Conservation (phyloP, 345 rosid genomes). For the Cardamine resedifolia region DNA sequence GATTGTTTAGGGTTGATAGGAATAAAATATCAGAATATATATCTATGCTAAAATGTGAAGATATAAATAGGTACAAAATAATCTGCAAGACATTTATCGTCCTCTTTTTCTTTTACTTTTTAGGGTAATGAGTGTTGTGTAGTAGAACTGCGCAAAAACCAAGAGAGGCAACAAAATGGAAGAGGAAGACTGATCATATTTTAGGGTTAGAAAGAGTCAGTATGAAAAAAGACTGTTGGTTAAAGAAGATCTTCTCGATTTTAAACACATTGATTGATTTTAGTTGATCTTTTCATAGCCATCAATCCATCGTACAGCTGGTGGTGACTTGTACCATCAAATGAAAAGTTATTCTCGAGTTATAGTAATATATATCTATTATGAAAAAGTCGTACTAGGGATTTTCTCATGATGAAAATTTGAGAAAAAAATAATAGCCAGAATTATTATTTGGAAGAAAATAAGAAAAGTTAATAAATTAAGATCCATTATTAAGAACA, state of each 20-base stretch:
- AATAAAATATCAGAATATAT: neutral
- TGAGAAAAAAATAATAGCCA: neutral
- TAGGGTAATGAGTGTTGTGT: constrained; percentile 41
- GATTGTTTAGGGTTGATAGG: constrained; percentile 15
- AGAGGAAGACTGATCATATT: constrained; percentile 27
- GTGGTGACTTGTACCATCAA: constrained; percentile 39
- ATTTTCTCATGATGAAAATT: constrained; percentile 26
- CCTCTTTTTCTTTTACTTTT: constrained; percentile 28
- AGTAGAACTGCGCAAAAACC: constrained; percentile 28
- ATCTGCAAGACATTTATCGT: constrained; percentile 11
- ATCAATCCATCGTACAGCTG: constrained; percentile 31
- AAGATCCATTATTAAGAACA: constrained; percentile 19
- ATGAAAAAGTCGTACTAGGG: constrained; percentile 9
- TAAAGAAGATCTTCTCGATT: constrained; percentile 34
- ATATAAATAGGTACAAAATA: neutral
- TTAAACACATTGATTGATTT: constrained; percentile 34
- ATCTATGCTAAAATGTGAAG: neutral
- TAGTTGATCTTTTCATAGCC: constrained; percentile 35
- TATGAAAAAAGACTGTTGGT: constrained; percentile 35
- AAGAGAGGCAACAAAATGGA: constrained; percentile 27
- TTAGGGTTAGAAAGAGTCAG: constrained; percentile 31
- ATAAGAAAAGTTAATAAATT: neutral
- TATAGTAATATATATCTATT: constrained; percentile 1
- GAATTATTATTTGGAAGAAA: neutral
- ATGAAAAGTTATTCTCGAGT: constrained; percentile 27